Percentiles rank a stretch among this genome's conserved stretches.
Evolutionary conservation across 2,329 filamentous ascomycete species (phyloP).

Genomic region (Ceratocystis huliohia): DNA sequence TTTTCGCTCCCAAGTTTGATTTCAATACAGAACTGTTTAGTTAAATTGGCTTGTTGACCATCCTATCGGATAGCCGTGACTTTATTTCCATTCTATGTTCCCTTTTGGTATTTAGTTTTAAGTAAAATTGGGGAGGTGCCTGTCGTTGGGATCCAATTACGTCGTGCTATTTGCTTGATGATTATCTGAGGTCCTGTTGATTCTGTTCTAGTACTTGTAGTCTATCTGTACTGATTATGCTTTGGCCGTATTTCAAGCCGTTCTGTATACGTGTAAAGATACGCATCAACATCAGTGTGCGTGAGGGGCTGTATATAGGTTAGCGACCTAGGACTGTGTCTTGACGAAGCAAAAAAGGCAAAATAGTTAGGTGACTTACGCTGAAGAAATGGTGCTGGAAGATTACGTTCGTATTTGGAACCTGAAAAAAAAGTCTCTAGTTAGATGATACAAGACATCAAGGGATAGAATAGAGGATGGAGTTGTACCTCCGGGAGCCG

Average conservation of each 20-base stretch:
- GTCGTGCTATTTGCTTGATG: not conserved
- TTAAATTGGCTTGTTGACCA: not conserved
- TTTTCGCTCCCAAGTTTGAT: constrained; percentile 20
- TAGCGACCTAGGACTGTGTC: not conserved
- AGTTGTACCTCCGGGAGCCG: constrained; percentile 72
- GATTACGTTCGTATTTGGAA: constrained; percentile 91
- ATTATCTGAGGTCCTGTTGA: not conserved
- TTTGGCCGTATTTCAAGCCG: not conserved
- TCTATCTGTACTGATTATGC: not conserved
- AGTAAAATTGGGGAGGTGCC: too few species aligned
- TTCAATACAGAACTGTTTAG: constrained; percentile 15
- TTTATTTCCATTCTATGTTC: too few species aligned
- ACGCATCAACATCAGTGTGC: not conserved
- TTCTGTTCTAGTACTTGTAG: not conserved
- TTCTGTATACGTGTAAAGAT: not conserved
- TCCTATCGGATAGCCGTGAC: too few species aligned
- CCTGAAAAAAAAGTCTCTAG: constrained; percentile 37
- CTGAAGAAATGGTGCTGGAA: constrained; percentile 65
- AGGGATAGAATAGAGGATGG: not conserved
- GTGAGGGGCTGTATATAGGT: constrained; percentile 12
- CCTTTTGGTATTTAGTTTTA: too few species aligned
- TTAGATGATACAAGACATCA: not conserved
- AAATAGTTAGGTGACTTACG: constrained; percentile 45
- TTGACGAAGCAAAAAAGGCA: too few species aligned
- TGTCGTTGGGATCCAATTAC: too few species aligned